Evolutionary conservation across 345 rosid species (phyloP).

Genomic region (Melaleuca quinquenervia): DNA sequence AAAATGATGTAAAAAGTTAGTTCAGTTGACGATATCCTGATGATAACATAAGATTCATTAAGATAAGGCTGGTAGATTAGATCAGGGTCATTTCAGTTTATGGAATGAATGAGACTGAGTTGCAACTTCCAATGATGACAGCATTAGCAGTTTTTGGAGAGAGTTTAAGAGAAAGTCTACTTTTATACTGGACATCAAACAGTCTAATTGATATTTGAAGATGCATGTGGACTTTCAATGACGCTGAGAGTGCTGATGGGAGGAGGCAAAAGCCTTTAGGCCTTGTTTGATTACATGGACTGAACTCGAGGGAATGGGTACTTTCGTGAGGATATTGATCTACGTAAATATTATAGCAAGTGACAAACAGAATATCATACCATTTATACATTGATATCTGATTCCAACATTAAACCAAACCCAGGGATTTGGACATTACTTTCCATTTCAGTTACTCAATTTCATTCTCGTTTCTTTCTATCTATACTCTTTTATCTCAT

Average conservation of each 20-base stretch:
- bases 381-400: neutral
- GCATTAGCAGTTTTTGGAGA: neutral
- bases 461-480: neutral
- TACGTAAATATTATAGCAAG: neutral
- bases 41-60: neutral
- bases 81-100: neutral
- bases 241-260: neutral
- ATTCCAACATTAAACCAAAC: neutral
- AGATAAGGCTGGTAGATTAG: neutral
- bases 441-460: neutral
- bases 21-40: neutral
- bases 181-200: neutral
- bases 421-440: neutral
- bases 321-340: neutral
- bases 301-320: neutral
- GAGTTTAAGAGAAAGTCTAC: neutral
- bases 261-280: neutral
- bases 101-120: neutral
- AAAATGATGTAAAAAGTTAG: neutral
- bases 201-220: neutral
- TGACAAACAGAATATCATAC: neutral
- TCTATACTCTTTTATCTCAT: neutral
- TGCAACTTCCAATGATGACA: neutral
- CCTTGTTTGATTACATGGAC: neutral
- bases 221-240: neutral